Percentiles rank a stretch among this genome's conserved stretches.
Conservation (phyloP, 192 early-diverging fungal genomes). For the Linnemannia schmuckeri region DNA sequence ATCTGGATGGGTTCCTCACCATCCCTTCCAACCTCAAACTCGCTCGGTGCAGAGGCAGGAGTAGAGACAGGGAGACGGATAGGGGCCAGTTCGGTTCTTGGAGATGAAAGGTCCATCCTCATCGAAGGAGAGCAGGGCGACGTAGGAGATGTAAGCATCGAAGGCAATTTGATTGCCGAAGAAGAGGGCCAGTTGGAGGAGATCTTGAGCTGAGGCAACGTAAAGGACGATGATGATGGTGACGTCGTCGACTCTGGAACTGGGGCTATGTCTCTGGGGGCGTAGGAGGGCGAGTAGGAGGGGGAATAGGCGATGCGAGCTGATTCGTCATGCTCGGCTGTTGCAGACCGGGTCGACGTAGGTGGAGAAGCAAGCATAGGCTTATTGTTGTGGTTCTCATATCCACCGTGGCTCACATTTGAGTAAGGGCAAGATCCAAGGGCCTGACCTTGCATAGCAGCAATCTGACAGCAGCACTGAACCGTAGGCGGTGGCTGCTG, state of each 20-base stretch:
- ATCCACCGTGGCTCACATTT: conserved; percentile 42
- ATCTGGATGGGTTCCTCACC: conserved; percentile 41
- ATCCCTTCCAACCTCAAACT: conserved; percentile 41
- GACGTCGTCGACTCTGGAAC: neutral
- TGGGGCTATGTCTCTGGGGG: neutral
- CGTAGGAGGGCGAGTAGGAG: conserved; percentile 33
- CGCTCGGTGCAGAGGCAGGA: neutral
- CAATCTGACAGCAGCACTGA: conserved; percentile 53
- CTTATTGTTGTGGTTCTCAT: conserved; percentile 10
- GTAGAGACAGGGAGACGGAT: conserved; percentile 21
- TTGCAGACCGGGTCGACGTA: conserved; percentile 4
- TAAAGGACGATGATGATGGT: neutral
- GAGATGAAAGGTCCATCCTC: conserved; percentile 36
- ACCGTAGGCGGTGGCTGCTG: conserved; percentile 22
- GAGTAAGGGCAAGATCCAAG: conserved; percentile 43
- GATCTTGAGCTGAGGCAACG: neutral
- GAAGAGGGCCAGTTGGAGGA: neutral
- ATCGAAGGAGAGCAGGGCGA: conserved; percentile 2
- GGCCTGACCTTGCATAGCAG: conserved; percentile 44
- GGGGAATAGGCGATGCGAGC: conserved; percentile 52
- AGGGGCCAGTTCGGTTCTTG: conserved; percentile 26
- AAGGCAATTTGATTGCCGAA: neutral
- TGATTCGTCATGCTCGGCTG: neutral
- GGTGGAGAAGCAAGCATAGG: conserved; percentile 2
- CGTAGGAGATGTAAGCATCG: neutral